These are phyloP conservation scores for Heritiera littoralis DNA, from an alignment of 345 rosid species.

Conservation along the genomic window DNA sequence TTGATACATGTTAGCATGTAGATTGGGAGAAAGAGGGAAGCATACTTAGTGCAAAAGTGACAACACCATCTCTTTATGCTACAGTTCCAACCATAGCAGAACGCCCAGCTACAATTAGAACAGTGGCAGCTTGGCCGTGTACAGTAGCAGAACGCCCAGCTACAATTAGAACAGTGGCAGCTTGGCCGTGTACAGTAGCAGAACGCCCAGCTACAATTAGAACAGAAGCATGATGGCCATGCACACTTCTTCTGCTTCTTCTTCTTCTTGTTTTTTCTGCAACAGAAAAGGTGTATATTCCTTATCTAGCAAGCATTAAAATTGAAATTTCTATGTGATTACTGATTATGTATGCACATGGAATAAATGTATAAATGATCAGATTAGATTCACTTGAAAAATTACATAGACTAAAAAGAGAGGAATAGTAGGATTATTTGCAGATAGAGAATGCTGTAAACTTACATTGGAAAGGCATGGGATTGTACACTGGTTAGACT, in stretches of 20 bases:
- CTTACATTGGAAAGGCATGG: slow-evolving; percentile 78
- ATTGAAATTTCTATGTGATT: slow-evolving; percentile 19
- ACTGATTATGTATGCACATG: slow-evolving; percentile 2
- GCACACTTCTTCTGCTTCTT: slow-evolving; percentile 25
- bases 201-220: slow-evolving; percentile 39
- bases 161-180: slow-evolving; percentile 33
- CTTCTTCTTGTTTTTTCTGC: slow-evolving; percentile 22
- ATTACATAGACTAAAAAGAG: background rate
- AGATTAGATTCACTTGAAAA: slow-evolving; percentile 9
- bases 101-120: slow-evolving; percentile 41
- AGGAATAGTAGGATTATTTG: background rate
- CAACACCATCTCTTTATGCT: slow-evolving; percentile 33
- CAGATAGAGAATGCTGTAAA: background rate
- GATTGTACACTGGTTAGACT: slow-evolving; percentile 50
- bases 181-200: slow-evolving; percentile 34
- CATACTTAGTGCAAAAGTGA: slow-evolving; percentile 35
- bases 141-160: slow-evolving; percentile 46
- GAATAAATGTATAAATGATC: background rate
- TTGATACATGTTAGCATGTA: slow-evolving; percentile 13
- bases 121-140: slow-evolving; percentile 30
- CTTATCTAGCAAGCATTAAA: slow-evolving; percentile 26
- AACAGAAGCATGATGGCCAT: slow-evolving; percentile 47
- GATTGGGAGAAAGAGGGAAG: slow-evolving; percentile 27
- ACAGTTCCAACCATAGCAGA: slow-evolving; percentile 47
- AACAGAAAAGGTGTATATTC: slow-evolving; percentile 26